Conservation (phyloP, 2,329 filamentous ascomycete genomes). For the Talaromyces sp. region DNA sequence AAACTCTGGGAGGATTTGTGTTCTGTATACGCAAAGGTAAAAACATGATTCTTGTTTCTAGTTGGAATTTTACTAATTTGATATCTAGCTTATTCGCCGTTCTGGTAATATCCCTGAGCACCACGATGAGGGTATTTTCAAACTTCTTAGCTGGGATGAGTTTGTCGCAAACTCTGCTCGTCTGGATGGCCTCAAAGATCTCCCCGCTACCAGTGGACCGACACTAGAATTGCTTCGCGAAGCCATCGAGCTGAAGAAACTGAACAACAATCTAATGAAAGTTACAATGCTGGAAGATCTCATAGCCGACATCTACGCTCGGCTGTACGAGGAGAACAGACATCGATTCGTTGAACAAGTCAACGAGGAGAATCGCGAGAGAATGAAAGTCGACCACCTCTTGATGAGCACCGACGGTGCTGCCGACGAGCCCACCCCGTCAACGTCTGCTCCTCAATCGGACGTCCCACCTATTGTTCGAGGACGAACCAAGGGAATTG, state of each 20-base stretch:
- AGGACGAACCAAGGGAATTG: conserved; percentile 51
- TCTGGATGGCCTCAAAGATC: conserved; percentile 54
- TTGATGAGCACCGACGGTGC: conserved; percentile 33
- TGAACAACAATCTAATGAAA: conserved; percentile 87
- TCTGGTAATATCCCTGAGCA: conserved; percentile 53
- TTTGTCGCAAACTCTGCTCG: conserved; percentile 55
- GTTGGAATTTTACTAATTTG: conserved; percentile 20
- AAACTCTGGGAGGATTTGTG: conserved; percentile 60
- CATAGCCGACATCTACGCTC: conserved; percentile 83
- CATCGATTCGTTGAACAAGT: conserved; percentile 33
- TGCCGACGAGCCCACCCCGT: conserved; percentile 24
- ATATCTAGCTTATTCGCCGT: conserved; percentile 49
- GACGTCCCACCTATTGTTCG: conserved; percentile 28
- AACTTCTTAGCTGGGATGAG: conserved; percentile 58
- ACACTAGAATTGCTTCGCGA: conserved; percentile 60
- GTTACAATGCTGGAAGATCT: conserved; percentile 80
- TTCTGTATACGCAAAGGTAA: conserved; percentile 49
- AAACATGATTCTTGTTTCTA: background rate
- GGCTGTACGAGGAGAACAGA: conserved; percentile 37
- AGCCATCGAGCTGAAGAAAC: conserved; percentile 63
- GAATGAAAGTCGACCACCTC: conserved; percentile 43
- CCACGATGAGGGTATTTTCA: conserved; percentile 61
- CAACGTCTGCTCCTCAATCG: conserved; percentile 25
- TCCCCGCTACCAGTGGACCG: conserved; percentile 39
- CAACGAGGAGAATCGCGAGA: conserved; percentile 41